Evolutionary conservation across 345 rosid genomes (phyloP), one percentile per base, ranked within the genome.

Genomic region (Citropsis articulata): DNA sequence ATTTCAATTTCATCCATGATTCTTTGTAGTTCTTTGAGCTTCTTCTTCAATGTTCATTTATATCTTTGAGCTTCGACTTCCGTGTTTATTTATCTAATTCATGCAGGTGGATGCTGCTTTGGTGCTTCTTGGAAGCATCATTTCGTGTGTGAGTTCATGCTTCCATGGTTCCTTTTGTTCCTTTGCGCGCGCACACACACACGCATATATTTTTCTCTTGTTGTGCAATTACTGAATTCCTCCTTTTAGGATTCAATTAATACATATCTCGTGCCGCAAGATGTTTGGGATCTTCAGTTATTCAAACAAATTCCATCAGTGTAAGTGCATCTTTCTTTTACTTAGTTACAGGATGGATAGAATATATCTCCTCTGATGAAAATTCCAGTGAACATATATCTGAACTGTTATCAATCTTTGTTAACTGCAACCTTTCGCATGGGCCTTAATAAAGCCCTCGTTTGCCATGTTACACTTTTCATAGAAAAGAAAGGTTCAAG

Each of bases 61-160:
- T 45, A 45, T 45, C 50, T 45, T 45, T 40, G 45, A 45, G 16
- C 50, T 45, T 45, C 50, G 12, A 45, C 50, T 45, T 45, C 50
- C 18, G 13, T 13, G 5, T 45, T 45, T 18, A 13, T 45, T 45
- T 13, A 45, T 45, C 50, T 45, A 45, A 66, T 82, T 70, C 24
- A 69, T 87, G 86, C 88, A 95, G 99, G 94, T 89, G 67, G 98
- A 93, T 89, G 92, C 94, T 81, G 87, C 88, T 85, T 75, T 95
- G 75, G 66, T 86, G 64, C 92, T 93, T 62, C 94, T 95, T 72
- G 99, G 97, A 73, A 84, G 76, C 86, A 87, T 95, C 68, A 78
- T 91, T 71, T 80, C 91, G 66, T 83, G 80, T 71, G 98, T 95
- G 82, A 91, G 97, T 86, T 22, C 59, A 64, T 33, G 70, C 48